These are phyloP conservation scores for Clarireedia sp. DNA, from an alignment of 2,329 filamentous ascomycete species.

Conservation along the genomic window DNA sequence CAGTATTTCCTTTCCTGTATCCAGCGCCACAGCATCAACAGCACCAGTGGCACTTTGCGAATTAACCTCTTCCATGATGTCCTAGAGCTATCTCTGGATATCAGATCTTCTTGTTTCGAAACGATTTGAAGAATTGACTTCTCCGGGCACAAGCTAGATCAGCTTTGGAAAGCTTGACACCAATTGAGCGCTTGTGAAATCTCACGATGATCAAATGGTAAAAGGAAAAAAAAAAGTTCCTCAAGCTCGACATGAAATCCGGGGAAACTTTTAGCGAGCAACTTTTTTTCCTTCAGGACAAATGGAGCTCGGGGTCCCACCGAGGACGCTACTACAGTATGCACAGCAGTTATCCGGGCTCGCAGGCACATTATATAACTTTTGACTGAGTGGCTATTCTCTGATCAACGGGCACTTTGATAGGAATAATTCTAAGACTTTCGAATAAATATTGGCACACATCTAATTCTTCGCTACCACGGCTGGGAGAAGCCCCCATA, in stretches of 20 bases:
- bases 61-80: background rate
- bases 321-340: no score
- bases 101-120: background rate
- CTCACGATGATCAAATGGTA: background rate
- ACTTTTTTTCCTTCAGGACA: background rate
- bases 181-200: background rate
- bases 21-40: background rate
- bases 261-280: background rate
- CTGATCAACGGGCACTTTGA: background rate
- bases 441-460: conserved; percentile 24
- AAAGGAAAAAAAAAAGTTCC: background rate
- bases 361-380: background rate
- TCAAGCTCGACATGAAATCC: no score
- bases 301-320: no score
- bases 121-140: no score
- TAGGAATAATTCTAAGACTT: background rate
- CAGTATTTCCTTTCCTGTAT: background rate
- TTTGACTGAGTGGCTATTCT: background rate
- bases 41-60: background rate
- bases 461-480: conserved; percentile 24
- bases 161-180: no score
- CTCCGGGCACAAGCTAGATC: no score
- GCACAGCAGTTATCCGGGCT: no score
- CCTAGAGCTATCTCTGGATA: no score
- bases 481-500: conserved; percentile 14